phyloP scores from a whole-genome alignment of 2,329 filamentous ascomycete species.

The Tolypocladium ophioglossoides region DNA sequence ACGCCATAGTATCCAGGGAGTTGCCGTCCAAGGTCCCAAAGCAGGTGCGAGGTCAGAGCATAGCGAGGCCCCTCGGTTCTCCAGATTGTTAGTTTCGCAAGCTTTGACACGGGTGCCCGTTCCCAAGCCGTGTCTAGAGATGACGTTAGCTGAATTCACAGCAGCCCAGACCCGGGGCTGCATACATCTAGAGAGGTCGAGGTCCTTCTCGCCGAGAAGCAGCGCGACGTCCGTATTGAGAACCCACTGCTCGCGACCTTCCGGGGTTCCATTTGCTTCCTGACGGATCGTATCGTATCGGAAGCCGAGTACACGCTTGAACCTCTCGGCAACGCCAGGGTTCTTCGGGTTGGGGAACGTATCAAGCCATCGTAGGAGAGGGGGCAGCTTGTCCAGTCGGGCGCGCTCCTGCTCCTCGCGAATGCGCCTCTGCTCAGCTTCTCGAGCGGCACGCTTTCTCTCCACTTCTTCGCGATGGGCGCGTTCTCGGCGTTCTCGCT shows the following conservation, averaged over 20 bases:
- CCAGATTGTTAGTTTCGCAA: constrained; percentile 52
- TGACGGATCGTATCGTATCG: constrained; percentile 53
- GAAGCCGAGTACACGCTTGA: constrained; percentile 47
- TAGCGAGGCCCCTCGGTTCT: constrained; percentile 46
- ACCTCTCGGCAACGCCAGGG: constrained; percentile 39
- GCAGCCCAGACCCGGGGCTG: background rate
- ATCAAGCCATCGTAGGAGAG: constrained; percentile 51
- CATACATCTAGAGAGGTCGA: constrained; percentile 49
- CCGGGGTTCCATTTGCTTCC: constrained; percentile 37
- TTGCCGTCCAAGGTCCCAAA: constrained; percentile 43
- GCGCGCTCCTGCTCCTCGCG: constrained; percentile 44
- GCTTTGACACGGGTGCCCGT: constrained; percentile 37
- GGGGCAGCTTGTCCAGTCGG: constrained; percentile 46
- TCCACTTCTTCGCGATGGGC: constrained; percentile 34
- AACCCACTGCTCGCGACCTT: constrained; percentile 56
- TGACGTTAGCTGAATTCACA: constrained; percentile 1
- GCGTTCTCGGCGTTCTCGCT: constrained; percentile 36
- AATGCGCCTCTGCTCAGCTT: constrained; percentile 39
- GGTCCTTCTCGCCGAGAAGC: constrained; percentile 54
- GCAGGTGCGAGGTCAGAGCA: constrained; percentile 36
- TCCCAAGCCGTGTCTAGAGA: constrained; percentile 47
- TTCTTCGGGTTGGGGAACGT: constrained; percentile 39
- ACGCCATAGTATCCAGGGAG: constrained; percentile 40
- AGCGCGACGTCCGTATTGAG: constrained; percentile 55
- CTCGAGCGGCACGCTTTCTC: constrained; percentile 36